Evolutionary conservation across 2,329 filamentous ascomycete genomes (phyloP).

Genomic region (Colletotrichum sp.): DNA sequence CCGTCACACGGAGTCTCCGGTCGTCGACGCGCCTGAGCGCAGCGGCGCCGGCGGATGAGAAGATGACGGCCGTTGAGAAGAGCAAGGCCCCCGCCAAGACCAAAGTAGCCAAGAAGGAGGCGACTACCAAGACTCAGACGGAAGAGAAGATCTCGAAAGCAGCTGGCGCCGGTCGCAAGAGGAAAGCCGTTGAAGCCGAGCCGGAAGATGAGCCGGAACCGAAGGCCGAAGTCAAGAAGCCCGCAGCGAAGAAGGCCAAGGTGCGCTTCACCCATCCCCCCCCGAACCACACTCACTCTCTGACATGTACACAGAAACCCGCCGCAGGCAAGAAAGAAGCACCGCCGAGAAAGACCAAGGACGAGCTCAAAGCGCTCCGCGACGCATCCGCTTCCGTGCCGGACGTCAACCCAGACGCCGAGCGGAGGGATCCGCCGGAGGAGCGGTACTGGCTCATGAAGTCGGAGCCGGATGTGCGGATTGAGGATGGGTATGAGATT

Average conservation of each 20-base stretch:
- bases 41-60: background rate
- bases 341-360: background rate
- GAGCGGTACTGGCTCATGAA: slow-evolving; percentile 81
- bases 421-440: slow-evolving; percentile 34
- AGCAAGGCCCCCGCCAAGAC: background rate
- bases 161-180: background rate
- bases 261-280: background rate
- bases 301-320: background rate
- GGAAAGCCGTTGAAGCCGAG: background rate
- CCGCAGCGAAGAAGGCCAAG: slow-evolving; percentile 13
- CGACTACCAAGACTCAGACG: background rate
- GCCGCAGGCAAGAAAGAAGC: background rate
- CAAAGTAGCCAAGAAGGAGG: background rate
- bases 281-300: rapidly evolving
- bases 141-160: background rate
- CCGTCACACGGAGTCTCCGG: slow-evolving; percentile 5
- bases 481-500: slow-evolving; percentile 88
- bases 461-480: slow-evolving; percentile 84
- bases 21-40: slow-evolving; percentile 10
- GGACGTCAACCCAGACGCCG: slow-evolving; percentile 40
- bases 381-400: slow-evolving; percentile 29
- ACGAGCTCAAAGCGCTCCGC: slow-evolving; percentile 16
- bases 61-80: background rate
- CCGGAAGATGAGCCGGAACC: background rate
- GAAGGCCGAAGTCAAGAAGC: background rate